Base-by-base conservation (phyloP, 2,329 filamentous ascomycete genomes). In the Ophiostoma australiae region DNA sequence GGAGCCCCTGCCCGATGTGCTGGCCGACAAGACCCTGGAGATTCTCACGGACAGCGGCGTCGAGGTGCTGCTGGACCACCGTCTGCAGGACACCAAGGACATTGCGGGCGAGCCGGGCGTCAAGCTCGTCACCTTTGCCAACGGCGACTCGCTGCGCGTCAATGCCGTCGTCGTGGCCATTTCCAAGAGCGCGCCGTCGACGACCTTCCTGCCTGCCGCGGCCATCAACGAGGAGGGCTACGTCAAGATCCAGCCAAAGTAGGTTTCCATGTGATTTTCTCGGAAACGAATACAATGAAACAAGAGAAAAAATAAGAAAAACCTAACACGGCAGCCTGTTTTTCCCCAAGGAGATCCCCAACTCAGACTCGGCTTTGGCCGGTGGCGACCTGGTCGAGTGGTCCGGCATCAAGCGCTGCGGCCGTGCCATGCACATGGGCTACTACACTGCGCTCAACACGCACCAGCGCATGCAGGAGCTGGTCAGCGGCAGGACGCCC, bases 321-420 rank as follows among this genome's bases (percentile, higher is more conserved):
- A n/a, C n/a, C 27, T 63, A 63, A 63, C 58, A 31, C 20, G 1
- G 4, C 65, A 88, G 85, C 69, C 80, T 91, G 7, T 81, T 83
- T 74, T 89, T 91, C 77, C 78, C 83, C 1, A 75, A 80, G 1
- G 80, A 80, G 0, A 81, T 86, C 0, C 83, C 88, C 4, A 90
- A 92, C 73, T 79, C 85, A 15, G 80, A 81, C 0, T 79, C 80
- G 37, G 91, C 94, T 78, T 91, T 90, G 76, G 90, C 88, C 15
- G 83, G 87, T 33, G 91, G 91, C 20, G 91, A 94, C 77, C 81
- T 91, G 20, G 86, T 85, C 41, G 81, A 82, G 67, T 94, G 91
- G 91, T 86, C 89, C 0, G 91, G 91, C 63, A 93, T 94, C 81
- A 94, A 93, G 82, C 89, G 91, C 65, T 92, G 89, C 75, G 91